phyloP scores from a whole-genome alignment of 192 early-diverging fungal species.

The Coemansia sp. region DNA sequence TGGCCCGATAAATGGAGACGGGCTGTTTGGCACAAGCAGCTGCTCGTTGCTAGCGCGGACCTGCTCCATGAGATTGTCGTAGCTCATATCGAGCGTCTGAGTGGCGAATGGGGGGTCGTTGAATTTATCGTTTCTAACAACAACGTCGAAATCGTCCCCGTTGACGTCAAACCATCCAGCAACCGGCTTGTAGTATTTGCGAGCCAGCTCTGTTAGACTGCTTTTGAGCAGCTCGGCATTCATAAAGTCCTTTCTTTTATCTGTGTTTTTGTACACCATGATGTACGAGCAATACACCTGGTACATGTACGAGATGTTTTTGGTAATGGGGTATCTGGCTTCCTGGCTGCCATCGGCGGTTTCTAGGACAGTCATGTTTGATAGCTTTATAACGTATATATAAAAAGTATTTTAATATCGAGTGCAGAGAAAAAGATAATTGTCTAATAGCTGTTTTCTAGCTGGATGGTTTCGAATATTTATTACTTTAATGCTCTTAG shows the following conservation, averaged over 20 bases:
- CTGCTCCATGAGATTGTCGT: slow-evolving; percentile 7
- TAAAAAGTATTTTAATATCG: background rate
- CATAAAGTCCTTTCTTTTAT: slow-evolving; percentile 16
- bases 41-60: slow-evolving; percentile 31
- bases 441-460: background rate
- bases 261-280: slow-evolving; percentile 29
- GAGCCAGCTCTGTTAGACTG: slow-evolving; percentile 23
- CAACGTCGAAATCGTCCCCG: slow-evolving; percentile 29
- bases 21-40: slow-evolving; percentile 28
- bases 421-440: no score
- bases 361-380: slow-evolving; percentile 3
- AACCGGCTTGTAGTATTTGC: slow-evolving; percentile 39
- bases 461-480: background rate
- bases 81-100: slow-evolving; percentile 29
- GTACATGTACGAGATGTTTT: slow-evolving; percentile 48
- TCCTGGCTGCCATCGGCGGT: slow-evolving; percentile 4
- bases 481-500: background rate
- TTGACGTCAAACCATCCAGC: slow-evolving; percentile 39
- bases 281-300: slow-evolving; percentile 53
- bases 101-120: slow-evolving; percentile 41
- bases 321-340: slow-evolving; percentile 28
- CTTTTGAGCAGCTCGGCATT: slow-evolving; percentile 13
- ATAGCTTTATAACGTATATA: no score
- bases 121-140: slow-evolving; percentile 23
- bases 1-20: slow-evolving; percentile 8